These are phyloP conservation scores for Sugiyamaella novakii DNA, from an alignment of 1,139 yeast genomes.

Conservation along the genomic window DNA sequence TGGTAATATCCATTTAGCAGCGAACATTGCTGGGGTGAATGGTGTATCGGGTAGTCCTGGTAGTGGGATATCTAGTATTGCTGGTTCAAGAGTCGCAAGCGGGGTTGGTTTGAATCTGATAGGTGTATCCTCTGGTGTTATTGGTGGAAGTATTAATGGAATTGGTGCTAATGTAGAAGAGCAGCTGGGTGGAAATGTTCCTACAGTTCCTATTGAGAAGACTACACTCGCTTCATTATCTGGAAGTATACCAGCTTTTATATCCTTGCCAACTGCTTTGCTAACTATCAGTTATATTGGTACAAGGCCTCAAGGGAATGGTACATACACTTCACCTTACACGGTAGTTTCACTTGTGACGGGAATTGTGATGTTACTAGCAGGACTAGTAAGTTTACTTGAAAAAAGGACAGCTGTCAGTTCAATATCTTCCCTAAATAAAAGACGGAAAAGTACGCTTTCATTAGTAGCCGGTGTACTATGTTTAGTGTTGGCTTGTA, in stretches of 20 bases:
- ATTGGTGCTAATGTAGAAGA: slow-evolving; percentile 1
- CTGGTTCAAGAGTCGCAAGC: slow-evolving; percentile 17
- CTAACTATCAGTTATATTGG: slow-evolving; percentile 36
- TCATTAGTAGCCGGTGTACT: slow-evolving; percentile 30
- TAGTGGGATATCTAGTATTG: slow-evolving; percentile 5
- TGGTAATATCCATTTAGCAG: slow-evolving; percentile 26
- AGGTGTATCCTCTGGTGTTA: slow-evolving; percentile 1
- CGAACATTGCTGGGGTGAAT: background rate
- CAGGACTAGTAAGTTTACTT: slow-evolving; percentile 33
- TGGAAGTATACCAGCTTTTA: slow-evolving; percentile 41
- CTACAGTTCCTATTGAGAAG: slow-evolving; percentile 5
- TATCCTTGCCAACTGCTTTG: slow-evolving; percentile 43
- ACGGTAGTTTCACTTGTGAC: slow-evolving; percentile 29
- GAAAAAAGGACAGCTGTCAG: slow-evolving; percentile 22
- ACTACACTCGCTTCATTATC: slow-evolving; percentile 27
- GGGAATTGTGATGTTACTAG: slow-evolving; percentile 33
- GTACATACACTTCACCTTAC: slow-evolving; percentile 22
- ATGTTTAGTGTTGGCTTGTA: slow-evolving; percentile 30
- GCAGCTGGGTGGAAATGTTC: slow-evolving; percentile 1
- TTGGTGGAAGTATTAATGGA: slow-evolving; percentile 18
- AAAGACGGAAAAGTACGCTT: slow-evolving; percentile 24
- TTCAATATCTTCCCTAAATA: background rate
- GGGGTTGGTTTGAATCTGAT: slow-evolving; percentile 14
- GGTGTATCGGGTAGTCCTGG: slow-evolving; percentile 8
- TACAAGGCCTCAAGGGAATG: slow-evolving; percentile 20